A percentile compares a stretch with the other conserved stretches of the same genome.
Conservation (phyloP, 192 early-diverging fungal genomes). For the Ambispora gerdemannii region DNA sequence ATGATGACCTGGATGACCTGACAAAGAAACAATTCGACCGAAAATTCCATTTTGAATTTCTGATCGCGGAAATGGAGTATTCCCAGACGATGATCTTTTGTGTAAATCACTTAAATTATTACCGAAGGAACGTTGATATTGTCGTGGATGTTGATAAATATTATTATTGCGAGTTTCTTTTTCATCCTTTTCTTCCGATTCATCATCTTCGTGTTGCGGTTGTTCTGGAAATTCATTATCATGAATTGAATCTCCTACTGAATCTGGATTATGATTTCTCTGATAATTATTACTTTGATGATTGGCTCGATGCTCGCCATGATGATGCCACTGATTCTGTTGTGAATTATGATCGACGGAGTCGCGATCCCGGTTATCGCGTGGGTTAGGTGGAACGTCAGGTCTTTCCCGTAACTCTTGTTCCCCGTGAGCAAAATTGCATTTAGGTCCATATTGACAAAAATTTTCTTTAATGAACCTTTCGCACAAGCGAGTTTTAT, state of each 20-base stretch:
- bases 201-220: constrained; percentile 2
- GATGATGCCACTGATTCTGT: too few relatives aligned
- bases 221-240: too few relatives aligned
- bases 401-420: constrained; percentile 41
- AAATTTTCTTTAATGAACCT: constrained; percentile 71
- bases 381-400: neutral
- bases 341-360: too few relatives aligned
- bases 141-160: neutral
- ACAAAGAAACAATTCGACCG: neutral
- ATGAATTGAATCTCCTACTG: too few relatives aligned
- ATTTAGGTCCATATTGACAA: constrained; percentile 84
- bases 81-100: neutral
- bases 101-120: neutral
- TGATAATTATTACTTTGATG: neutral
- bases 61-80: neutral
- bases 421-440: constrained; percentile 68
- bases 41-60: constrained; percentile 21
- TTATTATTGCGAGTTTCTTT: neutral
- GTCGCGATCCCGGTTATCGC: too few relatives aligned
- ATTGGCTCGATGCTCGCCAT: neutral
- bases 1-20: constrained; percentile 24
- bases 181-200: constrained; percentile 10
- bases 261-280: constrained; percentile 35
- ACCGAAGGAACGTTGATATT: neutral
- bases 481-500: constrained; percentile 83